phyloP scores from a whole-genome alignment of 257 asterid genomes.

The Henckelia pumila region DNA sequence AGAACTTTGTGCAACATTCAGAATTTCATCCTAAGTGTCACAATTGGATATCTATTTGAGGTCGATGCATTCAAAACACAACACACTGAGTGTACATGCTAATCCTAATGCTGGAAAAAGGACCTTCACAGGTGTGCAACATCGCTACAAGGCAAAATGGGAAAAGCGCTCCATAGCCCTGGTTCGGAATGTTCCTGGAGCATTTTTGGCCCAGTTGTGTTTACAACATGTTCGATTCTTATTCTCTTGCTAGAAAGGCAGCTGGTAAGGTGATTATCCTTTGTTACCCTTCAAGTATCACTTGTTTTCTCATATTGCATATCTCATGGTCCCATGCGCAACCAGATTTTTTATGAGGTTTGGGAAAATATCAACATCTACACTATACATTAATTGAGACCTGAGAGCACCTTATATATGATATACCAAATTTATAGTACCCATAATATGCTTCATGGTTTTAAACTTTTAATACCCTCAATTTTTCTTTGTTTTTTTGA shows the following conservation, averaged over 20 bases:
- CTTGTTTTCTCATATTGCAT: background rate
- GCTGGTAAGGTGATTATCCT: constrained; percentile 71
- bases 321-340: constrained; percentile 1
- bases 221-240: constrained; percentile 84
- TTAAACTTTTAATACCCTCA: too few species aligned
- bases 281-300: constrained; percentile 3
- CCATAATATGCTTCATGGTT: background rate
- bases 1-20: constrained; percentile 40
- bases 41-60: constrained; percentile 38
- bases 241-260: constrained; percentile 75
- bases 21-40: constrained; percentile 35
- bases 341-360: constrained; percentile 2
- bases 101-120: constrained; percentile 32
- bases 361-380: background rate
- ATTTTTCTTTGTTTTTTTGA: background rate
- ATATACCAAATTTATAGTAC: background rate
- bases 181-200: constrained; percentile 65
- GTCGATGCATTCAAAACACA: constrained; percentile 31
- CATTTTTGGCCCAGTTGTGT: constrained; percentile 97
- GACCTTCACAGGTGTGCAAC: constrained; percentile 30
- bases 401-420: background rate
- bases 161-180: constrained; percentile 42
- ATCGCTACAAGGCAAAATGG: constrained; percentile 35
- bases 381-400: background rate
- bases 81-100: constrained; percentile 36